Percentiles rank a stretch among this genome's conserved stretches.
Evolutionary conservation across 2,329 filamentous ascomycete genomes (phyloP).

Genomic region (Dactylella cylindrospora): DNA sequence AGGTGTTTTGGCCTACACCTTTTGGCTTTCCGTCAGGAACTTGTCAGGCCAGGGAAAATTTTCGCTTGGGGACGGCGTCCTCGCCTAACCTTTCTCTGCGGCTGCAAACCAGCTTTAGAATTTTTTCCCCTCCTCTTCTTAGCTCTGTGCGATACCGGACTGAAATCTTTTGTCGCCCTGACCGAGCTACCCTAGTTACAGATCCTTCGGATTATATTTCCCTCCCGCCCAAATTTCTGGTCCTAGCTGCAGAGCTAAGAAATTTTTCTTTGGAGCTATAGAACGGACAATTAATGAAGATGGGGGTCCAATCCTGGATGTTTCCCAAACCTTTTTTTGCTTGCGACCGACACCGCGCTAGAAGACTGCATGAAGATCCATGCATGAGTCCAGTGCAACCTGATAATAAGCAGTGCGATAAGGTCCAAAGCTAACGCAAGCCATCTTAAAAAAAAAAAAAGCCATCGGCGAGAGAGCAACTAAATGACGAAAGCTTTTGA

Average conservation of each 20-base stretch:
- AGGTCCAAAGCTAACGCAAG: slow-evolving; percentile 28
- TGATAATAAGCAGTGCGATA: slow-evolving; percentile 35
- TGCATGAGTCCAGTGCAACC: slow-evolving; percentile 7
- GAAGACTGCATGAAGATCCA: slow-evolving; percentile 5
- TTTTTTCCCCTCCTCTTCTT: slow-evolving; percentile 4
- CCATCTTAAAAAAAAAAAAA: slow-evolving; percentile 27
- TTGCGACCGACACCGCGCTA: slow-evolving; percentile 18
- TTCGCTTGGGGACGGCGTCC: slow-evolving; percentile 30
- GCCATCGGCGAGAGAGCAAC: slow-evolving; percentile 23
- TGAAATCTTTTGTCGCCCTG: slow-evolving; percentile 4
- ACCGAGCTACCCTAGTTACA: slow-evolving; percentile 1
- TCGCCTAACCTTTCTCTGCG: slow-evolving; percentile 23
- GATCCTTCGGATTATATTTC: slow-evolving; percentile 14
- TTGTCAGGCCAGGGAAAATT: slow-evolving; percentile 14
- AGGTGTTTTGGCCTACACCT: too few relatives aligned
- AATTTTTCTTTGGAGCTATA: not conserved
- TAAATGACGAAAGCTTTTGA: slow-evolving; percentile 8
- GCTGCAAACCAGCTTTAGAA: too few relatives aligned
- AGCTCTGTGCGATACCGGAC: slow-evolving; percentile 33
- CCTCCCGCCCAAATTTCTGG: slow-evolving; percentile 8
- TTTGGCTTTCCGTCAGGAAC: too few relatives aligned
- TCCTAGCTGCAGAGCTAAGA: slow-evolving; percentile 27
- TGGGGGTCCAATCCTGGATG: slow-evolving; percentile 27
- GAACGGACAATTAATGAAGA: slow-evolving; percentile 14
- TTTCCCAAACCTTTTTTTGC: slow-evolving; percentile 28